These are phyloP conservation scores for Aspergillus ostianus DNA, from an alignment of 495 filamentous ascomycete genomes.

Conservation along the genomic window DNA sequence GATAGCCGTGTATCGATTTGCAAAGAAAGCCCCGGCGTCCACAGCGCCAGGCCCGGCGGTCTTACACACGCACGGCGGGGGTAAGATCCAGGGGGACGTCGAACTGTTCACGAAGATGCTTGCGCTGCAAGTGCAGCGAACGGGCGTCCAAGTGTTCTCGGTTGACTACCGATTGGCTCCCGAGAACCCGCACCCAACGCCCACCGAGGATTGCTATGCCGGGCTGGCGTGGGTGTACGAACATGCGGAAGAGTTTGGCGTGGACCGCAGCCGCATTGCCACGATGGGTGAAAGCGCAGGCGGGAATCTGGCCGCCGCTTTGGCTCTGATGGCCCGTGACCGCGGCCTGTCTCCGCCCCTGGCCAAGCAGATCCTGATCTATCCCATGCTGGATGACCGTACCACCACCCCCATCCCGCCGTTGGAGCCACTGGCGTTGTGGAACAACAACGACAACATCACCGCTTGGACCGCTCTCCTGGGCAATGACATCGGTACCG, in stretches of 20 bases:
- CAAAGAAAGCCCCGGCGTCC: constrained; percentile 3
- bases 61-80: constrained; percentile 25
- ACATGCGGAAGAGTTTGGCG: constrained; percentile 33
- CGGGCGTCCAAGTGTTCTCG: constrained; percentile 22
- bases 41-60: constrained; percentile 15
- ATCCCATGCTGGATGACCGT: constrained; percentile 47
- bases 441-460: constrained; percentile 30
- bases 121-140: constrained; percentile 9
- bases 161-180: constrained; percentile 39
- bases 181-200: constrained; percentile 32
- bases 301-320: constrained; percentile 45
- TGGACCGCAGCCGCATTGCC: constrained; percentile 59
- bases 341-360: constrained; percentile 35
- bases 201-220: constrained; percentile 38
- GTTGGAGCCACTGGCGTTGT: constrained; percentile 23
- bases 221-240: constrained; percentile 41
- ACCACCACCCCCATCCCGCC: constrained; percentile 11
- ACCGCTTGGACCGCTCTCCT: constrained; percentile 25
- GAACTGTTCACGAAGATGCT: constrained; percentile 7
- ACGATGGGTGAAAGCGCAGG: constrained; percentile 64
- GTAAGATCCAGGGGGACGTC: constrained; percentile 18
- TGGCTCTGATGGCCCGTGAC: constrained; percentile 47
- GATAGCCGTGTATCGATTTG: constrained; percentile 16
- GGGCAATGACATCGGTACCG: constrained; percentile 19
- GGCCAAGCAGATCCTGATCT: constrained; percentile 47